Evolutionary conservation across 2,329 filamentous ascomycete genomes (phyloP), one percentile per base, ranked within the genome.

Genomic region (Simplicillium aogashimaense): DNA sequence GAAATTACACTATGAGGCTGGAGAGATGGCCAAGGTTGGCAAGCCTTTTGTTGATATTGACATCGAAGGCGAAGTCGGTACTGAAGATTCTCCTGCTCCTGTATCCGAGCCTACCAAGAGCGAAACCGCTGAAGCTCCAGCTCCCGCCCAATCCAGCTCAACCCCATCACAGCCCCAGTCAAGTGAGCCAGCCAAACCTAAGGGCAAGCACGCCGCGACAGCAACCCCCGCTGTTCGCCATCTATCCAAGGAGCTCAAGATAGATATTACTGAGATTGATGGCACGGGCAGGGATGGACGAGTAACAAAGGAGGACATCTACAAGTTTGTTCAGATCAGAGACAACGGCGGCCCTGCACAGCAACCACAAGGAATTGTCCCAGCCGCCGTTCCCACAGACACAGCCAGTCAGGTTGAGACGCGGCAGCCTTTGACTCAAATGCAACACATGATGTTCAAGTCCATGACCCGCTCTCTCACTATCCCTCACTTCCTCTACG

Each of bases 11-110:
- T 97, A 95, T 61, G 88, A 95, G 47, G 82, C 88, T 28, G 92
- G 95, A 48, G 92, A 97, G 51, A 95, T 95, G 76, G 90, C 90
- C 38, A 87, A 86, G 56, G 94, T 95, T 18, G 92, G 92, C 50
- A 89, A 92, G 76, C 83, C 89, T 12, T 79, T 95, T 54, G 83
- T 95, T 48, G 90, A 97, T 56, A 95, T 97, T 46, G 90, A 97
- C 60, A 89, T 95, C 49, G 78, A 86, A 53, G 85, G 84, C 43
- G 82, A 81, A 30, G 79, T 81, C 47, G 81, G 56, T 64, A 50
- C 66, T 43, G 46, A 62, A 48, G 52, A 57, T 14, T 45, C 53
- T 35, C 57, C 60, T 29, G 53, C 60, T 15, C 47, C 60, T 33
- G 51, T 56, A 11, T 53, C 60, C 3, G 56, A 57, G 29, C 50